Base-by-base conservation (phyloP, 2,329 filamentous ascomycete species). In the Monosporascus sp. region DNA sequence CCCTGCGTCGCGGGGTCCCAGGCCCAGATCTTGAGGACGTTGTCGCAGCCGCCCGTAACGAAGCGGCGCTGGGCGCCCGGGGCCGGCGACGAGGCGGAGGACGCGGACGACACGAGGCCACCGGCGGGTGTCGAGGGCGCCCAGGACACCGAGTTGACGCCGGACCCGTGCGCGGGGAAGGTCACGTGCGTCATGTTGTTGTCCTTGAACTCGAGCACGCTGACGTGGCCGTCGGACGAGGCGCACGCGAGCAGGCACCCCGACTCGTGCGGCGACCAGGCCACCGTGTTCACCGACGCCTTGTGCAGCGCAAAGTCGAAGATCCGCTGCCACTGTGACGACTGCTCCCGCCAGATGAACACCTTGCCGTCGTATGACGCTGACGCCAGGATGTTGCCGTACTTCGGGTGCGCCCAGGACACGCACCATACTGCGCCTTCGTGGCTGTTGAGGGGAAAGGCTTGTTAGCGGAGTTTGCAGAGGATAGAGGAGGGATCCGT, bases 391-490 rank as follows among this genome's bases (percentile, higher is more conserved):
- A 99, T 97, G 71, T 93, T 97, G 76, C 94, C 94, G 73, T 95
- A 97, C 72, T 99, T 97, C 58, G 94, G 94, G 69, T 99, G 94
- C 48, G 93, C 92, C 94, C 94, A 99, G 64, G 92, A 88, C 55
- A 97, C 90, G 71, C 90, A 96, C 94, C 94, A 99, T 55, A 99
- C 93, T 37, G 94, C 91, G 58, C 93, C 93, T 73, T 99, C 94
- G 70, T 99, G 94, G 61, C 93, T 96, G 65, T 55, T 31, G 7
- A 9, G 40, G 18, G 4, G 22, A 20, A 43, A 20, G 22, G 20
- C 40, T 9, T 20, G 40, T 20, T 1, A 43, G 40, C 11, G 18
- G 40, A 35, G 4, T 14, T 35, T 35, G 9, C 31, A 9, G 8
- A 20, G 37, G 37, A 40, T 18, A 18, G 3, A 18, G 0, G 37